Evolutionary conservation across 768 basidiomycete genomes (phyloP), one percentile per base, ranked within the genome.

Genomic region (Mycena capillaripes): DNA sequence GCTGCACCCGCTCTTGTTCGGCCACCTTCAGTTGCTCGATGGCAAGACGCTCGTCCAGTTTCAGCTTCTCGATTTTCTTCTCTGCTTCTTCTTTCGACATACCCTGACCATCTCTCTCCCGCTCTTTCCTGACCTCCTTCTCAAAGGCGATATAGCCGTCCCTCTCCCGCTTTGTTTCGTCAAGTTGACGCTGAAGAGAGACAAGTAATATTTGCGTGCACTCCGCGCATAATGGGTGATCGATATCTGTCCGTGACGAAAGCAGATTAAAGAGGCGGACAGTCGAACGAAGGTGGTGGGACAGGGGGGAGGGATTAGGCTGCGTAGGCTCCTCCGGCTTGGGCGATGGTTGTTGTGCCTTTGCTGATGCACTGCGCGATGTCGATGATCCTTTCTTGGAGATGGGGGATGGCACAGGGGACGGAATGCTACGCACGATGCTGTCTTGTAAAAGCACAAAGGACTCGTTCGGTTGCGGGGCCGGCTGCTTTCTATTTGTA

Each of bases 81-180:
- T 92, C 90, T 11, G 91, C 89, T 75, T 93, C 91, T 71, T 91
- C 92, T 74, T 84, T 89, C 32, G 86, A 89, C 75, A 88, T 77
- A 4, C 88, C 90, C 65, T 90, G 90, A 17, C 85, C 85, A 76
- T 93, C 91, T 53, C 91, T 85, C 75, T 97, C 95, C 74, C 87
- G 90, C 80, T 97, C 94, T 81, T 92, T 95, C 78, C 91, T 88
- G 4, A 95, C 89, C 73, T 97, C 95, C 79, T 92, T 93, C 81
- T 97, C 96, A 78, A 97, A 98, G 0, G 95, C 94, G 72, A 96
- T 91, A 79, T 97, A 98, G 0, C 95, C 96, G 75, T 98, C 97
- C 69, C 96, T 86, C 79, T 98, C 96, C 79, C 92, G 94, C 83
- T 92, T 95, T 3, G 93, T 93, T 84, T 98, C 96, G 68, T 97